Evolutionary conservation across 2,329 filamentous ascomycete genomes (phyloP).

Genomic region (Raffaelea deltoideospora): DNA sequence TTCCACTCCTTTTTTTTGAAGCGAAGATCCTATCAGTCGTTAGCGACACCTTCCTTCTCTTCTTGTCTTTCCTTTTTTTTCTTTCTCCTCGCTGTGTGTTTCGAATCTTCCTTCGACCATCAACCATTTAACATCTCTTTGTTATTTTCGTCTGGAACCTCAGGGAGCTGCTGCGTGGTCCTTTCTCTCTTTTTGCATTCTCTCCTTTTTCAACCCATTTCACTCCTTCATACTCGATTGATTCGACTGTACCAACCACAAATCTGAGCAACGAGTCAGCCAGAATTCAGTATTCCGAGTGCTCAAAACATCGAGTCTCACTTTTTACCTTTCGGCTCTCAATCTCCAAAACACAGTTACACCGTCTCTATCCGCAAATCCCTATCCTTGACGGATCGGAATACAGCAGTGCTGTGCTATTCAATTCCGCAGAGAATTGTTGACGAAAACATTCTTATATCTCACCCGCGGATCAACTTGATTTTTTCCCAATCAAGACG

Average conservation of each 20-base stretch:
- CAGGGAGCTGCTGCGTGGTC: too few species aligned
- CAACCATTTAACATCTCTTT: neutral
- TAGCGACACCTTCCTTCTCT: neutral
- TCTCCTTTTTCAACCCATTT: too few species aligned
- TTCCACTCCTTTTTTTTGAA: constrained; percentile 4
- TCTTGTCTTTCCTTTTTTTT: constrained; percentile 1
- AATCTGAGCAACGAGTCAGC: too few species aligned
- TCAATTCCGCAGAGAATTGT: too few species aligned
- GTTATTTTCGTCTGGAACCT: neutral
- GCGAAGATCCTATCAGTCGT: neutral
- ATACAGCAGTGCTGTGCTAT: constrained; percentile 12
- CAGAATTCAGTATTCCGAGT: neutral
- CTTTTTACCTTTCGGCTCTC: neutral
- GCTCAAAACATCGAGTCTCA: constrained; percentile 1
- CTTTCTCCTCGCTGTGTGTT: neutral
- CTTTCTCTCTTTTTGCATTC: too few species aligned
- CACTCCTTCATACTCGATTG: too few species aligned
- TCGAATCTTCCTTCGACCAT: constrained; percentile 5
- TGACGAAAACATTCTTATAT: too few species aligned
- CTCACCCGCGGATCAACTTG: too few species aligned
- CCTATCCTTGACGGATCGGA: constrained; percentile 11
- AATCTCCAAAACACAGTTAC: too few species aligned
- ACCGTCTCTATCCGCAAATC: too few species aligned
- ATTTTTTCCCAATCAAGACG: too few species aligned
- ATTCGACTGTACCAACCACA: too few species aligned